These are phyloP conservation scores for Pistacia atlantica DNA, from an alignment of 345 rosid species.

Conservation along the genomic window DNA sequence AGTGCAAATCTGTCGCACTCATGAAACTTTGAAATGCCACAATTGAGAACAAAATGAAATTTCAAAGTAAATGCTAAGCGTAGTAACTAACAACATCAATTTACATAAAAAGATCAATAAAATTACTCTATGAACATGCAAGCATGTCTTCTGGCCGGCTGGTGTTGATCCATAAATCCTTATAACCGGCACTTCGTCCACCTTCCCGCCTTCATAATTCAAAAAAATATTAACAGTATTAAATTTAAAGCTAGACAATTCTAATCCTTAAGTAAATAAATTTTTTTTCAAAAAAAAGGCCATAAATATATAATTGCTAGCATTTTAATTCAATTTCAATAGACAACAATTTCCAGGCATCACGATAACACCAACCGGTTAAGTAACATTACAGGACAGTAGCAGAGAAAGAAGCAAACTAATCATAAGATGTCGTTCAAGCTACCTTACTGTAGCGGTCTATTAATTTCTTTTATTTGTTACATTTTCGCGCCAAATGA, in stretches of 20 bases:
- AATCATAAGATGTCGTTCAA: background rate
- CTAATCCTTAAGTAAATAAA: conserved; percentile 27
- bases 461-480: background rate
- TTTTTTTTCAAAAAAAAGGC: background rate
- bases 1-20: background rate
- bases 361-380: too few relatives aligned
- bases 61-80: background rate
- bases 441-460: background rate
- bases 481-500: background rate
- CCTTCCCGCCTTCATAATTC: conserved; percentile 65
- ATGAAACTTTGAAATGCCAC: background rate
- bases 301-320: too few relatives aligned
- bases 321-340: too few relatives aligned
- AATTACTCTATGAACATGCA: conserved; percentile 84
- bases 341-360: too few relatives aligned
- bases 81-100: background rate
- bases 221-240: background rate
- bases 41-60: background rate
- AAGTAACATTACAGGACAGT: too few relatives aligned
- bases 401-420: too few relatives aligned
- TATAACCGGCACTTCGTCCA: conserved; percentile 81
- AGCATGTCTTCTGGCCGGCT: conserved; percentile 90
- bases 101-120: conserved; percentile 1
- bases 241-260: too few relatives aligned
- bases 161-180: conserved; percentile 93